phyloP scores from a whole-genome alignment of 2,329 filamentous ascomycete species.

The Calonectria honghensis region DNA sequence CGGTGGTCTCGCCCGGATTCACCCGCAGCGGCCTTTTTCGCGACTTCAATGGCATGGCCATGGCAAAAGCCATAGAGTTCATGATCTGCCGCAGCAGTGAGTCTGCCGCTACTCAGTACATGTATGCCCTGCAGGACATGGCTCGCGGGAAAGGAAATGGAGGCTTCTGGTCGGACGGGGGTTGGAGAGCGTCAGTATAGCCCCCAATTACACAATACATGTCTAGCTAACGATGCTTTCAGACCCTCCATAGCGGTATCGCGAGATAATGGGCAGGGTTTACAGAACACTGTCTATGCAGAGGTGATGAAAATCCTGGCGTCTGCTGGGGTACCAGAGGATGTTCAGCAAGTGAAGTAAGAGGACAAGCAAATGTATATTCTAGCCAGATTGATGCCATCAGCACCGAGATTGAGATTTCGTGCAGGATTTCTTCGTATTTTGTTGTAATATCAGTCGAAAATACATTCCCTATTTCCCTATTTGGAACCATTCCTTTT shows the following conservation, averaged over 20 bases:
- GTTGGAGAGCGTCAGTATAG: background rate
- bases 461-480: background rate
- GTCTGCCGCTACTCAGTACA: background rate
- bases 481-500: conserved; percentile 27
- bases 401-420: background rate
- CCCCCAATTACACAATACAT: background rate
- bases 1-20: background rate
- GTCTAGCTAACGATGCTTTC: background rate
- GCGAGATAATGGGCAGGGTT: background rate
- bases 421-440: background rate
- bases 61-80: background rate
- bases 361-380: background rate
- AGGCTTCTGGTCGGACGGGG: background rate
- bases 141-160: background rate
- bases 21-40: background rate
- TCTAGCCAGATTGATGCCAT: too few species aligned
- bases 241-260: background rate
- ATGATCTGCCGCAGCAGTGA: background rate
- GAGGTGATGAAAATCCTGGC: background rate
- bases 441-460: background rate
- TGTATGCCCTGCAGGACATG: background rate
- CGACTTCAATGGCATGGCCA: background rate
- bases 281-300: background rate
- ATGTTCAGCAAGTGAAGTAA: background rate
- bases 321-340: background rate